Conservation (phyloP, 2,329 filamentous ascomycete genomes). For the Fusarium poae region DNA sequence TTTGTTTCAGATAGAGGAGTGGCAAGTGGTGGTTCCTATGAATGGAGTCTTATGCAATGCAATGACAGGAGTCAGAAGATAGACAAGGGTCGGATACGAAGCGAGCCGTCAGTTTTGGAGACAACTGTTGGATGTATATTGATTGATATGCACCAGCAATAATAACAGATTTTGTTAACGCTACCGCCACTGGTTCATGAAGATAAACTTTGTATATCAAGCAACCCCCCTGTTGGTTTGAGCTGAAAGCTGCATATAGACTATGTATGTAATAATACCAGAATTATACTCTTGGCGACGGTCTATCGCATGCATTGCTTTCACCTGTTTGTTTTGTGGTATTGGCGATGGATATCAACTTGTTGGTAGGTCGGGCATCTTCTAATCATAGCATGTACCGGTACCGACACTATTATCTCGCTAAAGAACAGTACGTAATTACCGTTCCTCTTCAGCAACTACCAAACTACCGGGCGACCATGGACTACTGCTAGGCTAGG, state of each 20-base stretch:
- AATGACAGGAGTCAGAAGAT: slow-evolving; percentile 8
- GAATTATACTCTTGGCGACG: slow-evolving; percentile 5
- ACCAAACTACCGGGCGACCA: slow-evolving; percentile 25
- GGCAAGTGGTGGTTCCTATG: slow-evolving; percentile 1
- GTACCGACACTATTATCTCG: slow-evolving; percentile 3
- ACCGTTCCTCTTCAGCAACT: slow-evolving; percentile 17
- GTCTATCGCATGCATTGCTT: neutral
- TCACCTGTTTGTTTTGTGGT: slow-evolving; percentile 4
- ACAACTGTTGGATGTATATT: slow-evolving; percentile 7
- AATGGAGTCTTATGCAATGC: neutral
- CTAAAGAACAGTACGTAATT: slow-evolving; percentile 4
- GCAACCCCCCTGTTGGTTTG: slow-evolving; percentile 1
- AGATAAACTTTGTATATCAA: slow-evolving; percentile 17
- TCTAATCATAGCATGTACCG: slow-evolving; percentile 3
- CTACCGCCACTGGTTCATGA: slow-evolving; percentile 27
- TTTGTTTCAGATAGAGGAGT: slow-evolving; percentile 34
- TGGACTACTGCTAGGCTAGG: neutral
- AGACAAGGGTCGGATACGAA: slow-evolving; percentile 16
- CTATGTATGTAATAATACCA: neutral
- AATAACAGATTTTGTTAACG: neutral
- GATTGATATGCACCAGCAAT: neutral
- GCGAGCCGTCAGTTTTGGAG: slow-evolving; percentile 10
- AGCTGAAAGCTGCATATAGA: slow-evolving; percentile 11
- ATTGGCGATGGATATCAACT: slow-evolving; percentile 10
- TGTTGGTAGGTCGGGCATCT: too few species aligned